Evolutionary conservation across 768 basidiomycete genomes (phyloP).

Genomic region (Termitomyces sp.): DNA sequence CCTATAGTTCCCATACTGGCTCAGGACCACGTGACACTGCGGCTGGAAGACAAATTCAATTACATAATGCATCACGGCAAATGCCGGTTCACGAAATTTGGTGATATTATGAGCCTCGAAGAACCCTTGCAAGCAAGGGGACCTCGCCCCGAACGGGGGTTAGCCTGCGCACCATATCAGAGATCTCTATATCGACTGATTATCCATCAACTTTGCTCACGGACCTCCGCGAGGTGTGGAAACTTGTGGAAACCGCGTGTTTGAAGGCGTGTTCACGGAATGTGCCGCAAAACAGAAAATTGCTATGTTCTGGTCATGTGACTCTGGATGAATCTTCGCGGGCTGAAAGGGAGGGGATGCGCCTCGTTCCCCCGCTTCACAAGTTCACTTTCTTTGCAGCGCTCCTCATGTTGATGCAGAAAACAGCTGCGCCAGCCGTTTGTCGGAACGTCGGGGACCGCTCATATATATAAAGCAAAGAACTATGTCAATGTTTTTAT

Average conservation of each 20-base stretch:
- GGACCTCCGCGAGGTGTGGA: neutral
- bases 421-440: conserved; percentile 8
- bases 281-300: conserved; percentile 16
- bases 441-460: conserved; percentile 11
- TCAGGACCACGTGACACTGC: no score
- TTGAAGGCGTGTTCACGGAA: conserved; percentile 24
- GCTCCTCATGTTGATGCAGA: conserved; percentile 23
- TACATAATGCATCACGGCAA: no score
- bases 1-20: no score
- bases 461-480: conserved; percentile 20
- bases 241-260: neutral
- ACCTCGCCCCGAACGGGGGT: no score
- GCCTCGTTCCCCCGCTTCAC: conserved; percentile 19
- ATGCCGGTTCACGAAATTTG: no score
- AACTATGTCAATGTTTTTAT: conserved; percentile 5
- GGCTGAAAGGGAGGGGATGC: conserved; percentile 18
- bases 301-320: conserved; percentile 27
- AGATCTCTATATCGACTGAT: no score
- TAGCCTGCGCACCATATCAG: no score
- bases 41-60: no score
- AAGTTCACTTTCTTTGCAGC: conserved; percentile 16
- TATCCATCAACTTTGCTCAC: no score
- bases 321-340: conserved; percentile 1
- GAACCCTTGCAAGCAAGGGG: no score
- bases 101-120: no score